Evolutionary conservation across 2,329 filamentous ascomycete genomes (phyloP), one percentile per base, ranked within the genome.

Genomic region (Magnaporthiopsis incrustans): DNA sequence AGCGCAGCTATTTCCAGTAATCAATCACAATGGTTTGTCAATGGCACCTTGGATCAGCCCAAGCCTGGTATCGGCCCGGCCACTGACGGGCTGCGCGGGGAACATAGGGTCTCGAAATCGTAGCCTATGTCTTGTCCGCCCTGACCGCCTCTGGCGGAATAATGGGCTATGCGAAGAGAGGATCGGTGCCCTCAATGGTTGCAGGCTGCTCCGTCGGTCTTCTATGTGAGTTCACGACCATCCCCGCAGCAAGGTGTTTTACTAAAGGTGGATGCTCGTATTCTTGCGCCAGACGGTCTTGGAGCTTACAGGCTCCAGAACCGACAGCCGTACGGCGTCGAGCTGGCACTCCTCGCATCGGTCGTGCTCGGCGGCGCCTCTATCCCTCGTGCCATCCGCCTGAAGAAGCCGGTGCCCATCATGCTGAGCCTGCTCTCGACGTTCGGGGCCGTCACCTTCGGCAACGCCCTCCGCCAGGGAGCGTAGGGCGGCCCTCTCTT

Each of bases 131-230:
- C 71, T 87, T 98, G 72, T 91, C 90, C 66, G 82, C 86, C 68
- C 82, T 98, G 65, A 97, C 93, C 65, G 92, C 93, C 62, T 83
- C 89, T 65, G 95, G 95, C 70, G 95, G 95, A 68, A 89, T 91
- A 66, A 89, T 90, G 73, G 95, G 95, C 73, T 99, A 92, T 77
- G 81, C 89, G 59, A 88, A 89, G 74, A 95, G 93, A 0, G 85
- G 91, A 65, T 98, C 93, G 30, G 75, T 97, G 61, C 94, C 94
- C 53, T 97, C 92, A 15, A 83, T 98, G 69, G 87, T 85, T 15
- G 95, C 95, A 18, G 95, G 95, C 63, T 81, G 91, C 69, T 88
- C 89, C 44, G 92, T 99, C 68, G 95, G 95, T 61, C 69, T 82
- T 18, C 74, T 87, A 25, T 86, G 83, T 86, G 78, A 59, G 79